Evolutionary conservation across 2,329 filamentous ascomycete genomes (phyloP), one percentile per base, ranked within the genome.

Genomic region (Lasiodiplodia gonubiensis): DNA sequence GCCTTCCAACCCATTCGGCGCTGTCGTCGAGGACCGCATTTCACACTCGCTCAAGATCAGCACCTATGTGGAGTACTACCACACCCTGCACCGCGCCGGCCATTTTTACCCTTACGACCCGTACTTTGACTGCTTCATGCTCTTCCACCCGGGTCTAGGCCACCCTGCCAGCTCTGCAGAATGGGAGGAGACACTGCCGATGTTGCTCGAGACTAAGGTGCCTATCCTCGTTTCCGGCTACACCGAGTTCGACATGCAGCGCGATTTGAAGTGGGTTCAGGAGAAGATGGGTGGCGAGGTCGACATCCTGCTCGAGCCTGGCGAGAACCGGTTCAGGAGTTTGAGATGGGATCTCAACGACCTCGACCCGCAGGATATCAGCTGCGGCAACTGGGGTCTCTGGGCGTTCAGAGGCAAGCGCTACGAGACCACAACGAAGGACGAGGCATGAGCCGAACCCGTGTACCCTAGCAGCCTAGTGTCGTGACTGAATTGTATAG

Each of bases 401-500:
- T 99, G 96, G 93, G 93, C 91, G 16, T 99, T 99, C 84, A 88
- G 95, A 81, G 95, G 95, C 73, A 99, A 99, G 88, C 91, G 94
- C 88, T 97, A 92, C 71, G 90, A 92, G 80, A 85, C 90, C 35
- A 87, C 85, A 5, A 85, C 78, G 60, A 88, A 85, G 75, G 82
- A 86, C 39, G 46, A 37, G 11, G 73, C 73, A 39, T 37, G 39
- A 51, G 1, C 42, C 2, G 2, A 35, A 12, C 21, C 5, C 23
- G 21, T 51, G 46, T 51, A 63, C 2, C 23, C 35, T 51, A 51
- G 42, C 1, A 27, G 8, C 14, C 4, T 7, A 12, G 11, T 61
- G 18, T 11, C n/a, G 7, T 35, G 42, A n/a, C 18, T 14, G 25
- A 27, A 4, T 7, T 25, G 55, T 30, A 33, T 37, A 60, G 23